Evolutionary conservation across 805 yeast genomes (phyloP).

Genomic region (Monosporozyma servazzii): DNA sequence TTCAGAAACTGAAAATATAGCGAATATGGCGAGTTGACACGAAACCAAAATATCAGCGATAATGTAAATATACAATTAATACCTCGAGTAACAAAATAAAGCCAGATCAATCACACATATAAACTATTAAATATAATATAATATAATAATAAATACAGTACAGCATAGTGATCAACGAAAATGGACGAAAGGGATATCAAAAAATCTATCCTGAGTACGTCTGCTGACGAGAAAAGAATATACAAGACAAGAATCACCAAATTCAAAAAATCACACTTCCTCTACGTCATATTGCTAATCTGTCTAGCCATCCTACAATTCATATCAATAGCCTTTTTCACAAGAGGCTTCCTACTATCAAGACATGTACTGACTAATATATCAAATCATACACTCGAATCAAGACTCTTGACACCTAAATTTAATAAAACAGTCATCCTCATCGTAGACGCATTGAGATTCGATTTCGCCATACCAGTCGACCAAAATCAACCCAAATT

Average conservation of each 20-base stretch:
- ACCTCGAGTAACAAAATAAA: no score
- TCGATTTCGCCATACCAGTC: constrained; percentile 71
- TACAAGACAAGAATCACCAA: constrained; percentile 23
- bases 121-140: no score
- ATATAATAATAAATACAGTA: no score
- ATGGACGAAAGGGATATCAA: constrained; percentile 19
- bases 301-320: constrained; percentile 60
- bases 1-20: no score
- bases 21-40: no score
- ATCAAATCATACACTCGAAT: neutral
- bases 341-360: constrained; percentile 73
- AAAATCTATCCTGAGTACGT: constrained; percentile 16
- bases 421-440: constrained; percentile 62
- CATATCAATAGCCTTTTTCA: constrained; percentile 68
- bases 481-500: constrained; percentile 28
- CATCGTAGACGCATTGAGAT: constrained; percentile 76
- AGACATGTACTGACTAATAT: constrained; percentile 61
- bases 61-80: no score
- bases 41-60: no score
- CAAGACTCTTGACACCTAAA: constrained; percentile 6
- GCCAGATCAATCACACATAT: no score
- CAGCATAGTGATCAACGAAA: no score
- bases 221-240: constrained; percentile 15
- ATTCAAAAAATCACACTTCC: constrained; percentile 27
- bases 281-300: constrained; percentile 41